Conservation (phyloP, 225 moss, liverwort and hornwort genomes). For the Ulota crispa region DNA sequence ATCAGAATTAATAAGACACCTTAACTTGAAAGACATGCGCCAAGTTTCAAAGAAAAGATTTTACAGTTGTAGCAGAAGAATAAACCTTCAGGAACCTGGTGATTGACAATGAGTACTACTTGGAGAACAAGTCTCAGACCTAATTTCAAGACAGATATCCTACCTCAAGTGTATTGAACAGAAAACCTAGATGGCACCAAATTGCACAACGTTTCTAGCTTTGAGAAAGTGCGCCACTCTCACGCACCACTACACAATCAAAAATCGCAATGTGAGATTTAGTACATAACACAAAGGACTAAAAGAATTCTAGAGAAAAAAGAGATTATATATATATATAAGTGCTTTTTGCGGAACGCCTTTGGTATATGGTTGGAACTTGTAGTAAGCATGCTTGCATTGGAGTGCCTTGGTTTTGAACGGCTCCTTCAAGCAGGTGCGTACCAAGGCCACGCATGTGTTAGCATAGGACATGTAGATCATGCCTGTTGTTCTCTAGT, state of each 20-base stretch:
- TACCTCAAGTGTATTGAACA: slow-evolving; percentile 4
- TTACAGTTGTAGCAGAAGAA: not conserved
- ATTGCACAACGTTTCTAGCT: slow-evolving; percentile 9
- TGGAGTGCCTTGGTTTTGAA: slow-evolving; percentile 34
- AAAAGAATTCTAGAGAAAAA: not conserved
- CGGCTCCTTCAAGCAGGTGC: slow-evolving; percentile 44
- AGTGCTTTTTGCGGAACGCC: slow-evolving; percentile 31
- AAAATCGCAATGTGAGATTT: not conserved
- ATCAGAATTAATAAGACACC: not conserved
- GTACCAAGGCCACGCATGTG: slow-evolving; percentile 30
- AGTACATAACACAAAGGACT: not conserved
- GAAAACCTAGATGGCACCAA: not conserved
- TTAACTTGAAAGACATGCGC: not conserved
- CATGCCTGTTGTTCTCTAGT: slow-evolving; percentile 36
- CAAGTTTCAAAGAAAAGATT: not conserved
- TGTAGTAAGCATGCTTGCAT: slow-evolving; percentile 32
- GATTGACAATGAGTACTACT: not conserved
- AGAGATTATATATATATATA: not conserved
- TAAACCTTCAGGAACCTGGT: not conserved
- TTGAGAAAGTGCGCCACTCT: not conserved
- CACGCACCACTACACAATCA: slow-evolving; percentile 22
- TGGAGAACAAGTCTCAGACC: not conserved
- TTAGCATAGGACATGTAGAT: slow-evolving; percentile 39
- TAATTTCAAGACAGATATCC: not conserved
- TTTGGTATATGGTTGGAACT: slow-evolving; percentile 15